Conservation (phyloP, 1,284 basidiomycete species). For the Coniophora puteana region DNA sequence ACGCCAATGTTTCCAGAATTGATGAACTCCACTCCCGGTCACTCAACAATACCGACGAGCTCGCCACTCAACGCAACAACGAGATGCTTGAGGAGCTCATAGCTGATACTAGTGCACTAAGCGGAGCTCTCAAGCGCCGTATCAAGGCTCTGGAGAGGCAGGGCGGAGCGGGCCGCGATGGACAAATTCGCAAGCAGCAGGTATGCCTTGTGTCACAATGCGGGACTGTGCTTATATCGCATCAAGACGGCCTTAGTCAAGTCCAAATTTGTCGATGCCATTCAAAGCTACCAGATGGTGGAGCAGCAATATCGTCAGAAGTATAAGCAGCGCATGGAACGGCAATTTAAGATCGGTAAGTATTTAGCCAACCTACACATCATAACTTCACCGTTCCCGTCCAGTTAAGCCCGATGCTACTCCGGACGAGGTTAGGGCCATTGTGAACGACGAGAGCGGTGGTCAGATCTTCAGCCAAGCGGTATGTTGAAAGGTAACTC, state of each 20-base stretch:
- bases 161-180: slow-evolving; percentile 71
- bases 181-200: slow-evolving; percentile 81
- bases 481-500: slow-evolving; percentile 41
- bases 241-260: slow-evolving; percentile 70
- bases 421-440: slow-evolving; percentile 85
- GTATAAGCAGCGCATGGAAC: slow-evolving; percentile 92
- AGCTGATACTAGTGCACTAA: slow-evolving; percentile 74
- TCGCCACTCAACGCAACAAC: slow-evolving; percentile 55
- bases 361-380: slow-evolving; percentile 11
- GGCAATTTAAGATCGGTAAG: slow-evolving; percentile 92
- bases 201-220: slow-evolving; percentile 33
- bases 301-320: slow-evolving; percentile 92
- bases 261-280: slow-evolving; percentile 82
- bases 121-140: slow-evolving; percentile 70
- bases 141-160: slow-evolving; percentile 78
- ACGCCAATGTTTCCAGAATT: slow-evolving; percentile 66
- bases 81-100: slow-evolving; percentile 72
- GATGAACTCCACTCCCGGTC: slow-evolving; percentile 73
- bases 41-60: slow-evolving; percentile 76
- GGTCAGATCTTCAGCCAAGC: slow-evolving; percentile 96
- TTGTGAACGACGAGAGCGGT: slow-evolving; percentile 82
- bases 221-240: not conserved
- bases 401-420: slow-evolving; percentile 95
- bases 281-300: slow-evolving; percentile 84
- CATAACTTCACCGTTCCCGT: slow-evolving; percentile 6